Base-by-base conservation (phyloP, 768 basidiomycete species). In the Podaxis carcinomalis region DNA sequence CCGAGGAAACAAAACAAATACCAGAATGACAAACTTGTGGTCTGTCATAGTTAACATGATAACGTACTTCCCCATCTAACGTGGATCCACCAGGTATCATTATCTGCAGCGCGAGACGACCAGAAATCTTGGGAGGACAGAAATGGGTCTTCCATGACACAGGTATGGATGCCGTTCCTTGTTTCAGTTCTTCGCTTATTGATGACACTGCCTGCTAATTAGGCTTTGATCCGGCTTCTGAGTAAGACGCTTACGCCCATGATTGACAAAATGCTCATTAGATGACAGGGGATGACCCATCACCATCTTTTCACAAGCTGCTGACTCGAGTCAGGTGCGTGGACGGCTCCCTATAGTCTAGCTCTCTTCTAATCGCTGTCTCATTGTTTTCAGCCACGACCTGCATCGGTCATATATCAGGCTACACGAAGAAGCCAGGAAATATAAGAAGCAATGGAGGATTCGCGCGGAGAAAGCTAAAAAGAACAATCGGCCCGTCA, bases 91-190 rank as follows among this genome's bases (percentile, higher is more conserved):
- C 37, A 78, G 76, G 74, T 78, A 21, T 73, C 74, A 7, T 50
- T 79, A 37, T 71, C 74, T 0, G 74, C 77, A 0, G 72, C 74
- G 9, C 74, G 73, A 55, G 78, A 79, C 58, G 67, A 69, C 21
- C 76, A 79, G 61, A 54, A 68, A 28, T 69, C 77, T 13, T 78
- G 76, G 76, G 74, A 77, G 36, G 72, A 71, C 53, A 57, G 50
- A 0, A 65, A 73, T 51, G 78, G 78, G 1, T 62, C 65, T 0
- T 77, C 77, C 0, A 77, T 79, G 76, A 77, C 78, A 0, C 67
- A 72, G 64, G 73, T 74, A 61, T 14, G 44, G 35, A 35, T 3
- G 19, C 37, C n/a, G 19, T 21, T 13, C 5, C n/a, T 2, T 51
- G 4, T 37, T 5, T 14, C 10, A 0, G 11, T 27, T 54, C 4